phyloP scores from a whole-genome alignment of 805 yeast genomes.

The Tetrapisispora nanseiensis region DNA sequence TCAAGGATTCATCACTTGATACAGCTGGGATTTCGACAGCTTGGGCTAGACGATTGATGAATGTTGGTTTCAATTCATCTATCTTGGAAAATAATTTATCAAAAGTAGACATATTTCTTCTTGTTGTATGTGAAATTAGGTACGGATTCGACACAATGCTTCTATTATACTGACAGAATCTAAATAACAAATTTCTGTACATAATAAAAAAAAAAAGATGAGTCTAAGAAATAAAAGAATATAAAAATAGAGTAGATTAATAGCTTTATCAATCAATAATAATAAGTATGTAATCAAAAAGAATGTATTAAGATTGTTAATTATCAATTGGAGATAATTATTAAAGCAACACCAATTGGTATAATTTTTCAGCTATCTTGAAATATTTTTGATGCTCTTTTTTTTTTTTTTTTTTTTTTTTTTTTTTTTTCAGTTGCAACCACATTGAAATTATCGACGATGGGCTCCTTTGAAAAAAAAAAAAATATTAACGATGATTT shows the following conservation, averaged over 20 bases:
- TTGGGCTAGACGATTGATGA: constrained; percentile 57
- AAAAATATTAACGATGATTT: too few species aligned
- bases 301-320: too few species aligned
- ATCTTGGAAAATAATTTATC: constrained; percentile 41
- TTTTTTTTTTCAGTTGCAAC: too few species aligned
- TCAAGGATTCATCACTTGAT: constrained; percentile 77
- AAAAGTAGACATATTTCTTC: constrained; percentile 11
- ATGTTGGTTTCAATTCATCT: constrained; percentile 64
- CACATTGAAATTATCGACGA: too few species aligned
- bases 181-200: background rate
- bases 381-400: too few species aligned
- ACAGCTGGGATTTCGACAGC: constrained; percentile 96
- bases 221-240: background rate
- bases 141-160: background rate
- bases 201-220: background rate
- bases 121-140: background rate
- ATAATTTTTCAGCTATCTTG: too few species aligned
- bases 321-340: too few species aligned
- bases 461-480: too few species aligned
- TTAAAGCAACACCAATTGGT: too few species aligned
- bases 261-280: too few species aligned
- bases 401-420: too few species aligned
- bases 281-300: too few species aligned
- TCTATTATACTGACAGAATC: background rate
- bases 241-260: background rate